A percentile compares a stretch with the other conserved stretches of the same genome.
Evolutionary conservation across 495 filamentous ascomycete genomes (phyloP).

Genomic region (Chaetomium fimeti): DNA sequence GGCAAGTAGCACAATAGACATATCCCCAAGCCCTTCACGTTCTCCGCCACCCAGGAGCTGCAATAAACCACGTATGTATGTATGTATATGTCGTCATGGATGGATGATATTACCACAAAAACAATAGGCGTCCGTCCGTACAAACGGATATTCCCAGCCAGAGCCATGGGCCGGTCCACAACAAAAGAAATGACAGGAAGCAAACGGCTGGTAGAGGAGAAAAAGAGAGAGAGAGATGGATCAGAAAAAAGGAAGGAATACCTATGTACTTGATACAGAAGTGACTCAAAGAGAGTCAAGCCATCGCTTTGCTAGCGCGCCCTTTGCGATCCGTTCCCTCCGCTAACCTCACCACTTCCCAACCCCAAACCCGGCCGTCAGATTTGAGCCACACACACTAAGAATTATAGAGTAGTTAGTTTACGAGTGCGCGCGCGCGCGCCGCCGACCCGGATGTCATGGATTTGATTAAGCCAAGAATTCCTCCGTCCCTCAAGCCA

Average conservation of each 20-base stretch:
- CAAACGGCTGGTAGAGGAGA: conserved; percentile 22
- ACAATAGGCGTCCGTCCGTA: not conserved
- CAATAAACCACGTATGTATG: too few relatives aligned
- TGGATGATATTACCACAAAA: conserved; percentile 8
- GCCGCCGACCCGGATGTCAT: not conserved
- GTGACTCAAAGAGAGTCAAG: not conserved
- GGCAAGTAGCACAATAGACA: too few relatives aligned
- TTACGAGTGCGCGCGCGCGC: not conserved
- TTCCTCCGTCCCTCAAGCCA: conserved; percentile 3
- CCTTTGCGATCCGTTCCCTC: not conserved
- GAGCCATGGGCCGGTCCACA: not conserved
- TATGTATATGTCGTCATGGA: not conserved
- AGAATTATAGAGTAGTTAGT: conserved; percentile 12
- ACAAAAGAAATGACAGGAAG: conserved; percentile 10
- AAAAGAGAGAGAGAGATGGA: not conserved
- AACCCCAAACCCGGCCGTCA: not conserved
- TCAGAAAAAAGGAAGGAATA: conserved; percentile 7
- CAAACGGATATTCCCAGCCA: not conserved
- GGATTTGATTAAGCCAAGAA: conserved; percentile 18
- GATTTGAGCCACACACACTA: conserved; percentile 14
- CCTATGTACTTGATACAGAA: conserved; percentile 18
- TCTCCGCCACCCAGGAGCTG: too few relatives aligned
- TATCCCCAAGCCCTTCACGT: too few relatives aligned
- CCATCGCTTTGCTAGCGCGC: not conserved
- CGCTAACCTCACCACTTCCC: not conserved